phyloP scores from a whole-genome alignment of 345 rosid species.

The Citrus inodora region DNA sequence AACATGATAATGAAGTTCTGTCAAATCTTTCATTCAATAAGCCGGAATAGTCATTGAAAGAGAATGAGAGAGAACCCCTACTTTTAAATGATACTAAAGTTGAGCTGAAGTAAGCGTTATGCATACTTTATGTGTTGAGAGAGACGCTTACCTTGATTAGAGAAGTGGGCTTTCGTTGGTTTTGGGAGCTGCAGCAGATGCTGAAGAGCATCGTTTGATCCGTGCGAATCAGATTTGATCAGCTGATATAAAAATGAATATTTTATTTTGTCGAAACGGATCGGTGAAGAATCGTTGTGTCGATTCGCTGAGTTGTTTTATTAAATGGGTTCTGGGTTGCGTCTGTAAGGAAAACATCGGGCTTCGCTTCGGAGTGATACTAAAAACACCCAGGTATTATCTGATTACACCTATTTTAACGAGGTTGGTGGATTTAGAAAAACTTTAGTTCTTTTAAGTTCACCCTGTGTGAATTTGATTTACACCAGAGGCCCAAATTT shows the following conservation, averaged over 20 bases:
- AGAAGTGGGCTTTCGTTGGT: not conserved
- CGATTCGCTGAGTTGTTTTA: not conserved
- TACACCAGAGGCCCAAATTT: no score
- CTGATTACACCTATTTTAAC: not conserved
- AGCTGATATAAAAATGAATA: not conserved
- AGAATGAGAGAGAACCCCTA: constrained; percentile 44
- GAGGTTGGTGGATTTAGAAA: no score
- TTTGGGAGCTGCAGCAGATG: constrained; percentile 13
- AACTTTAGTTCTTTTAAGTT: accelerated
- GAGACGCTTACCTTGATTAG: constrained; percentile 21
- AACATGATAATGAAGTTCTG: constrained; percentile 23
- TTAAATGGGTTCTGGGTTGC: not conserved
- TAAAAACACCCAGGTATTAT: not conserved
- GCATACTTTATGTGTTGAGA: constrained; percentile 25
- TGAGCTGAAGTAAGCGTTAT: constrained; percentile 48
- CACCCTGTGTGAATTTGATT: no score
- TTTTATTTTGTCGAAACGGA: not conserved
- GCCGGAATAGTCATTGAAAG: constrained; percentile 49
- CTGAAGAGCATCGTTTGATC: constrained; percentile 8
- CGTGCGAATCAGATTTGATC: constrained; percentile 5
- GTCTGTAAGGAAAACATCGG: not conserved
- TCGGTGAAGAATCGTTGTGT: constrained; percentile 2
- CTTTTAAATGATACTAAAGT: constrained; percentile 37
- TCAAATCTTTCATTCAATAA: constrained; percentile 47
- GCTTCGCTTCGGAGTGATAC: accelerated